Conservation (phyloP, 2,329 filamentous ascomycete genomes). For the Pseudogymnoascus sp. region DNA sequence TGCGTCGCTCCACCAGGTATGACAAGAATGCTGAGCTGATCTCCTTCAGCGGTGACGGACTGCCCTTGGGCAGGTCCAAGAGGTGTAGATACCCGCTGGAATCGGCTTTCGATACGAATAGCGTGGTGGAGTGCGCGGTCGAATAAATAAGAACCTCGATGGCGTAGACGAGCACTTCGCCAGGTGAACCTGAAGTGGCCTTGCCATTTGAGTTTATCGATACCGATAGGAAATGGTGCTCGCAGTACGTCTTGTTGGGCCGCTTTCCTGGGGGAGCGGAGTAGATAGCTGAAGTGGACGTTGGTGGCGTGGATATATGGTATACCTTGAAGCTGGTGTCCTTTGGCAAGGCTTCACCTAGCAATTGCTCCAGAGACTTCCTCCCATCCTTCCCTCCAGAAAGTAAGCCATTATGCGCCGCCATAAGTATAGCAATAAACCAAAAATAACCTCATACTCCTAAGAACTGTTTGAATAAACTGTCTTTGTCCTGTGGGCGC, state of each 20-base stretch:
- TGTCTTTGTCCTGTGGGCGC: not conserved
- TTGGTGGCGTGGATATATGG: constrained; percentile 81
- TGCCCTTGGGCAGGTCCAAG: constrained; percentile 52
- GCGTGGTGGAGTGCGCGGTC: constrained; percentile 68
- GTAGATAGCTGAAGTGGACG: constrained; percentile 65
- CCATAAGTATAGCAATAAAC: constrained; percentile 22
- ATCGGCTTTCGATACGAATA: constrained; percentile 96
- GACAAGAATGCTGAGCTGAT: constrained; percentile 68
- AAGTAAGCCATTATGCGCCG: constrained; percentile 18
- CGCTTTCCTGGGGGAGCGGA: constrained; percentile 63
- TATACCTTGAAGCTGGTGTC: constrained; percentile 58
- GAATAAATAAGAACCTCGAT: constrained; percentile 85
- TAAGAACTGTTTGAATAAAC: not conserved
- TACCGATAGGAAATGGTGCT: constrained; percentile 68
- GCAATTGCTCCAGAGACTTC: constrained; percentile 22
- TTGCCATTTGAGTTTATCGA: constrained; percentile 35
- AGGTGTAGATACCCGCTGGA: constrained; percentile 80
- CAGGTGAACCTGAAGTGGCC: constrained; percentile 14
- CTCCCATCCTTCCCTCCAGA: constrained; percentile 19
- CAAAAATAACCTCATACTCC: constrained; percentile 8
- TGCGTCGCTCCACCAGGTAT: constrained; percentile 61
- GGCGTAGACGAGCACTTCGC: constrained; percentile 61
- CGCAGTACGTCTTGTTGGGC: constrained; percentile 72
- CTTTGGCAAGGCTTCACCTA: constrained; percentile 39
- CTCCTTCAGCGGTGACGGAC: constrained; percentile 63